Base-by-base conservation (phyloP, 2,329 filamentous ascomycete species). In the Arthrobotrys sphaeroides region DNA sequence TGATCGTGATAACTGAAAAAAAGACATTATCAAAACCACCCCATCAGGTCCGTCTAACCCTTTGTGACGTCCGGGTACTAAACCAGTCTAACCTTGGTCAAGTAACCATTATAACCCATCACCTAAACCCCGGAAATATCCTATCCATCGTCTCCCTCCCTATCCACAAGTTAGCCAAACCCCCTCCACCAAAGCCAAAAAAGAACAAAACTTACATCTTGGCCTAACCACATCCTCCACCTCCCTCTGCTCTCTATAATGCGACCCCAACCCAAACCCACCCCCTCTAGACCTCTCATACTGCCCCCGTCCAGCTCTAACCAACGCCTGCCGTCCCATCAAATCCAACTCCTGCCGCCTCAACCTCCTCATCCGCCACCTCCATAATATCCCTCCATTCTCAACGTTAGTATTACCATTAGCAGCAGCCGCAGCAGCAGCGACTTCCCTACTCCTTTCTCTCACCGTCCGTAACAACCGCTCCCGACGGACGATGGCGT, bases 401-500 rank as follows among this genome's bases (percentile, higher is more conserved):
- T n/a, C 43, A 18, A n/a, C n/a, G n/a, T 31, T 24, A 13, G 5
- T 33, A 5, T 40, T 42, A 36, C 40, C 10, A 4, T 38, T 38
- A 38, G 33, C 18, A 6, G 47, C 47, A 12, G 45, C 40, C 6
- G 2, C 42, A 5, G 49, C 64, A n/a, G 49, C 22, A 20, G 40
- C 49, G 28, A 33, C 24, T 31, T 69, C 49, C 6, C 66, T 24
- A 47, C 69, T 73, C 42, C 86, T 85, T 65, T 88, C 86, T 49
- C 90, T 85, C 55, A 91, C 82, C 33, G 86, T 85, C 26, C 90
- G 84, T 10, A 93, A 84, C 22, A 90, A 87, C 13, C 91, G 86
- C 82, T 97, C 93, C 40, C 91, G 88, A 18, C 91, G 89, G 4
- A 96, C 93, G 91, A 96, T 96, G 13, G 87, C 86, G 79, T 96